Percentiles rank a stretch among this genome's conserved stretches.
Conservation (phyloP, 2,329 filamentous ascomycete genomes). For the Raffaelea arxii region DNA sequence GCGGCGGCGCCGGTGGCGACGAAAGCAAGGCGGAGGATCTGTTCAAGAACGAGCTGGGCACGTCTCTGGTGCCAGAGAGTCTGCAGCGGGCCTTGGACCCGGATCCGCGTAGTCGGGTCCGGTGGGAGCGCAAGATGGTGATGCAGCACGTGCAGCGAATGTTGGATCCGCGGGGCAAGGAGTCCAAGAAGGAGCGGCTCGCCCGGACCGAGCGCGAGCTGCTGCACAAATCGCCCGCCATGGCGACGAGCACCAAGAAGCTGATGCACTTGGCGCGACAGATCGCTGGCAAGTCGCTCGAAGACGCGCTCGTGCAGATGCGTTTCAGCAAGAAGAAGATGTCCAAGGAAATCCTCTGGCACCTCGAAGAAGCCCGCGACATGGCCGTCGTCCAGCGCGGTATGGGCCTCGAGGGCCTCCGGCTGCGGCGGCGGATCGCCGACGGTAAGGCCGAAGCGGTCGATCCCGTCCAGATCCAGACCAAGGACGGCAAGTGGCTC, state of each 20-base stretch:
- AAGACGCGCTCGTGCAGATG: constrained; percentile 92
- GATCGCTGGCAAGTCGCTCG: constrained; percentile 86
- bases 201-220: constrained; percentile 51
- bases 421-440: constrained; percentile 20
- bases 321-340: constrained; percentile 90
- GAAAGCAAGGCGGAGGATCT: background rate
- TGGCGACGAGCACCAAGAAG: constrained; percentile 89
- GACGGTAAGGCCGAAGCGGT: background rate
- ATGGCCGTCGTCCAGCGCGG: constrained; percentile 68
- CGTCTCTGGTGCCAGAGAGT: constrained; percentile 34
- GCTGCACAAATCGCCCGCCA: constrained; percentile 53
- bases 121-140: constrained; percentile 78
- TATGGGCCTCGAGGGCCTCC: constrained; percentile 63
- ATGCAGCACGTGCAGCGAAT: constrained; percentile 62
- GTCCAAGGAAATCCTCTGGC: constrained; percentile 66
- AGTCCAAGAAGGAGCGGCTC: constrained; percentile 54
- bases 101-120: constrained; percentile 56
- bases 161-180: constrained; percentile 45
- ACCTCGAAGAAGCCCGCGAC: constrained; percentile 74
- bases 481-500: constrained; percentile 66
- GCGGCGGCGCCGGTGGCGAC: constrained; percentile 13
- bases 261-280: constrained; percentile 76
- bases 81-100: constrained; percentile 64
- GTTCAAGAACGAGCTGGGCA: constrained; percentile 13
- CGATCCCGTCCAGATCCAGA: constrained; percentile 46